Evolutionary conservation across 2,329 filamentous ascomycete genomes (phyloP).

Genomic region (Cytospora schulzeri): DNA sequence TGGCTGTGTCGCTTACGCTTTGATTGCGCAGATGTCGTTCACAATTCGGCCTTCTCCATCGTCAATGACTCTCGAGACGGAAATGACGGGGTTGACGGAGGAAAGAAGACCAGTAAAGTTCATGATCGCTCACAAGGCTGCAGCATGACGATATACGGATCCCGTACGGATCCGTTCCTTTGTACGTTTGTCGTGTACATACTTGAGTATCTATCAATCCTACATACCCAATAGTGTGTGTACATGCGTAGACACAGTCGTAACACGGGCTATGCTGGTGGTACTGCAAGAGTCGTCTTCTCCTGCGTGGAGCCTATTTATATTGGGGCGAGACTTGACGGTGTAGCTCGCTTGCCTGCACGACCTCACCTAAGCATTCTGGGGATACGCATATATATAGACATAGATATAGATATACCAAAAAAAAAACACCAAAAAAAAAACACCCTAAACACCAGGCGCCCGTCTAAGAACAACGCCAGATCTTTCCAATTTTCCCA

Average conservation of each 20-base stretch:
- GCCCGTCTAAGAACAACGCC: slow-evolving; percentile 18
- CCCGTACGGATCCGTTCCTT: not conserved
- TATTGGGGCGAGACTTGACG: slow-evolving; percentile 22
- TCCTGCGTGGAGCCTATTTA: slow-evolving; percentile 27
- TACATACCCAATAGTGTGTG: too few species aligned
- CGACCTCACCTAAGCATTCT: not conserved
- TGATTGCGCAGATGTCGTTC: not conserved
- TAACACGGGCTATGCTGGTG: slow-evolving; percentile 23
- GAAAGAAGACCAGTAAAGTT: not conserved
- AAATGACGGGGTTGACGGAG: not conserved
- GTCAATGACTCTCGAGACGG: not conserved
- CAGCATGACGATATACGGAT: not conserved
- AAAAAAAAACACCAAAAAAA: not conserved
- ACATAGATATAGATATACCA: not conserved
- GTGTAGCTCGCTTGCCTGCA: slow-evolving; percentile 17
- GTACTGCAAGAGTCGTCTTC: slow-evolving; percentile 12
- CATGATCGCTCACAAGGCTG: not conserved
- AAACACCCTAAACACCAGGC: not conserved
- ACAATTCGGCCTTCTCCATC: not conserved
- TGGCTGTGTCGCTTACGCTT: not conserved
- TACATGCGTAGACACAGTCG: not conserved
- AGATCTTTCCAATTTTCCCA: slow-evolving; percentile 6
- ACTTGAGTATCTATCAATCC: not conserved
- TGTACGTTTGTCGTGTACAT: not conserved
- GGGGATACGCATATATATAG: slow-evolving; percentile 1